These are phyloP conservation scores for Neurospora sublineolata DNA, from an alignment of 495 filamentous ascomycete species.

Conservation along the genomic window DNA sequence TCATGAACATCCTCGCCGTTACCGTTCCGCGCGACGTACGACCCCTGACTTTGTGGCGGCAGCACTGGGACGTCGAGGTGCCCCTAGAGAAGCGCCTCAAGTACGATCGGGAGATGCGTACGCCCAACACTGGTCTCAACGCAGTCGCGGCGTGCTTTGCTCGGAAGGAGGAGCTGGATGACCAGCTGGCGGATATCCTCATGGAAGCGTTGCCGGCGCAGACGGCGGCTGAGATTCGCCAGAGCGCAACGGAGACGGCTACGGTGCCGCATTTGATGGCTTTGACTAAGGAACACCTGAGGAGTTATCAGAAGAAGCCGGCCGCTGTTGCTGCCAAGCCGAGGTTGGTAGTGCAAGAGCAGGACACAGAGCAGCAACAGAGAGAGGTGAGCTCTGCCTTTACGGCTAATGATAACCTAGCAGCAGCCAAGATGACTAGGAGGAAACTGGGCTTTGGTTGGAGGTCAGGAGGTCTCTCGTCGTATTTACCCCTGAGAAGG, in stretches of 20 bases:
- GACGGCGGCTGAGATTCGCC: background rate
- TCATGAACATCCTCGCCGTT: background rate
- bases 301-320: background rate
- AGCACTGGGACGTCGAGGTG: background rate
- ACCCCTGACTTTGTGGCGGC: background rate
- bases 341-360: background rate
- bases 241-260: background rate
- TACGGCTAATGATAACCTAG: background rate
- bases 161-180: slow-evolving; percentile 1
- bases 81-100: background rate
- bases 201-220: slow-evolving; percentile 1
- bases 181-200: background rate
- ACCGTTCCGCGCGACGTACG: background rate
- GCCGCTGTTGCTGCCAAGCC: background rate
- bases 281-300: background rate
- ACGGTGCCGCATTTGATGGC: background rate
- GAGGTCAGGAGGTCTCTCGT: background rate
- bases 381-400: background rate
- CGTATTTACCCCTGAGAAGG: background rate
- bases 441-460: background rate
- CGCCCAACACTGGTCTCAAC: background rate
- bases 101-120: background rate
- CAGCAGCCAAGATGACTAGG: background rate
- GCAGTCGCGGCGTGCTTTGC: background rate
- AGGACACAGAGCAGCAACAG: background rate